Base-by-base conservation (phyloP, 2,329 filamentous ascomycete species). In the Aspergillus brasiliensis region DNA sequence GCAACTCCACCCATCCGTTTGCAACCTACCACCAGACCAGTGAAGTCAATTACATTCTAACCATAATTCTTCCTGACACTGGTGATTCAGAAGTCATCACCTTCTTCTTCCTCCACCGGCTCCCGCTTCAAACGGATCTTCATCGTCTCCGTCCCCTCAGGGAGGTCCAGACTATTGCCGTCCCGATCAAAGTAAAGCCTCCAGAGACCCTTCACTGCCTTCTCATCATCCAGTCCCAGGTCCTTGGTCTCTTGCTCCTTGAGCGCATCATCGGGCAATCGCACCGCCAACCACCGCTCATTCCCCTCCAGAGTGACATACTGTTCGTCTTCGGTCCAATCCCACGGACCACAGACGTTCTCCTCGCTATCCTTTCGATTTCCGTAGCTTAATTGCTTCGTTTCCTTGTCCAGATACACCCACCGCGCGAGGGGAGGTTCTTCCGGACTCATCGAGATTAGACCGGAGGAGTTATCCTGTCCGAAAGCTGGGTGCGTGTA, bases 231-330 rank as follows among this genome's bases (percentile, higher is more conserved):
- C 21, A 44, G 15, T 15, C 40, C 40, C 40, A 44, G 40, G 13
- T 44, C 44, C 44, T 28, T 5, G 3, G 15, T 5, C 15, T 48
- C 44, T 23, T 48, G 44, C 19, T 48, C 44, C 21, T 27, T 48
- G 3, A 23, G 44, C 3, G 13, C 1, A 48, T 48, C 44, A 11
- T 31, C 47, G 2, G 56, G 21, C 11, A 51, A n/a, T 37, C 40
- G 47, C 2, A 58, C 56, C 15, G 56, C 56, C 56, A 58, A 34
- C 56, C 56, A 58, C 13, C 37, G 15, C 8, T 58, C 44, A 10
- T 27, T 27, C 15, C 28, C 31, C 10, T 58, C 37, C 10, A 52
- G 19, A 8, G 56, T 58, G 6, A 52, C 15, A 25, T 44, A 58
- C 8, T 40, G n/a, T 13, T 42, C 47, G 23, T 31, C 28, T 21